Percentiles rank a stretch among this genome's conserved stretches.
These are phyloP conservation scores for Pseudogymnoascus sp. DNA, from an alignment of 2,329 filamentous ascomycete species.

Conservation along the genomic window DNA sequence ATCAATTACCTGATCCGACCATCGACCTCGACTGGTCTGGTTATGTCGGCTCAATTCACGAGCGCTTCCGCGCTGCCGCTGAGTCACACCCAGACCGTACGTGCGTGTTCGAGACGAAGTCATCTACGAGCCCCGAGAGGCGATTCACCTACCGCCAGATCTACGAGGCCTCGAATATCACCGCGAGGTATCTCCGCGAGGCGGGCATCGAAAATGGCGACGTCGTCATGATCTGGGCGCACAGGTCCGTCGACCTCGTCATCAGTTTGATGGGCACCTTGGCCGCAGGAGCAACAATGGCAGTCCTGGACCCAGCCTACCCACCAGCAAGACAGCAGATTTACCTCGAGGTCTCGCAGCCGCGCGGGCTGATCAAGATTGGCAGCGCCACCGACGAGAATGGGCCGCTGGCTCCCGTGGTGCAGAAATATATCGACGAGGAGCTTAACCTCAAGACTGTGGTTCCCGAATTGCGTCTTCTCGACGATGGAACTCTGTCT, in stretches of 20 bases:
- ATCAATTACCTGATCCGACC: slow-evolving; percentile 45
- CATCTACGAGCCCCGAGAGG: slow-evolving; percentile 46
- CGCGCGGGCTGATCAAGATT: slow-evolving; percentile 65
- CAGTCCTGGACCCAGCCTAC: slow-evolving; percentile 72
- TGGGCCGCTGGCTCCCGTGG: slow-evolving; percentile 51
- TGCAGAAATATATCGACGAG: slow-evolving; percentile 61
- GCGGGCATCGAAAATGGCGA: slow-evolving; percentile 70
- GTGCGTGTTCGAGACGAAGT: slow-evolving; percentile 61
- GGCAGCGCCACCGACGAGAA: slow-evolving; percentile 63
- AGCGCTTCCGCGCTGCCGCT: slow-evolving; percentile 53
- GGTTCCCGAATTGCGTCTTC: slow-evolving; percentile 65
- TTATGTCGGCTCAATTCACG: slow-evolving; percentile 52
- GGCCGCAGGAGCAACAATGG: slow-evolving; percentile 45
- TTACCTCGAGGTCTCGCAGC: slow-evolving; percentile 73
- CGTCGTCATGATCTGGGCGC: slow-evolving; percentile 87
- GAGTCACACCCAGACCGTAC: slow-evolving; percentile 55
- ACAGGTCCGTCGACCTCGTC: slow-evolving; percentile 72
- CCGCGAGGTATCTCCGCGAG: slow-evolving; percentile 72
- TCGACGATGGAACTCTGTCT: slow-evolving; percentile 62
- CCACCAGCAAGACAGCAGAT: slow-evolving; percentile 75
- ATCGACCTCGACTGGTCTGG: slow-evolving; percentile 52
- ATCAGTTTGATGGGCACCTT: slow-evolving; percentile 73
- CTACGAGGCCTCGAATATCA: slow-evolving; percentile 70
- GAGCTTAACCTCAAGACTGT: slow-evolving; percentile 66
- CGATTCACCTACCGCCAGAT: slow-evolving; percentile 81